phyloP scores from a whole-genome alignment of 2,329 filamentous ascomycete species.

The Didymella arachidicola region DNA sequence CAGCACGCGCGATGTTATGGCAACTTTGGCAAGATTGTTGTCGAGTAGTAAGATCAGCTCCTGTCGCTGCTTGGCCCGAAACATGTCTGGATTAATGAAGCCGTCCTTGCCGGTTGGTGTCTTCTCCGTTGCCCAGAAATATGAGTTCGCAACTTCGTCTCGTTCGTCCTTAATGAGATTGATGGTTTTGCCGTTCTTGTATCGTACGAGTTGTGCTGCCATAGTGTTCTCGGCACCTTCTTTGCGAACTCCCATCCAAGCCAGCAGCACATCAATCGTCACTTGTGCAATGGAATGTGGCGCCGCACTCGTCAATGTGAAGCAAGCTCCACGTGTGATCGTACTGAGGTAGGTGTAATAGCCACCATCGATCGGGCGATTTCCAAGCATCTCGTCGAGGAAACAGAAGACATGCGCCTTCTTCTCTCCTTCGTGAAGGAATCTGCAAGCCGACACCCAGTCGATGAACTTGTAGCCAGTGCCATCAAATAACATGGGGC shows the following conservation, averaged over 20 bases:
- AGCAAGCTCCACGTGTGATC: conserved; percentile 54
- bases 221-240: conserved; percentile 20
- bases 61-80: conserved; percentile 4
- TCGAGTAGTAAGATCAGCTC: conserved; percentile 10
- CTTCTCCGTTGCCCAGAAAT: conserved; percentile 27
- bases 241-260: conserved; percentile 55
- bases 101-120: neutral
- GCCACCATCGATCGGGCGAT: conserved; percentile 25
- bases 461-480: conserved; percentile 53
- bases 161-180: conserved; percentile 30
- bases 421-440: conserved; percentile 49
- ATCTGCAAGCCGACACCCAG: conserved; percentile 53
- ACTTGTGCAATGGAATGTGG: conserved; percentile 51
- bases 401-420: conserved; percentile 57
- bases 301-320: conserved; percentile 39
- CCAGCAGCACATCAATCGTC: conserved; percentile 54
- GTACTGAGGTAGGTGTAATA: conserved; percentile 56
- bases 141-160: conserved; percentile 23
- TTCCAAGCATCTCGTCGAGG: conserved; percentile 34
- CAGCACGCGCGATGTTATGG: conserved; percentile 27
- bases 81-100: neutral
- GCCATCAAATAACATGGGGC: conserved; percentile 41
- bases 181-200: conserved; percentile 27
- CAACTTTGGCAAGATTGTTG: conserved; percentile 25
- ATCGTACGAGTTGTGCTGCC: conserved; percentile 30